Evolutionary conservation across 768 basidiomycete species (phyloP).

Genomic region (Glaciozyma martinii): DNA sequence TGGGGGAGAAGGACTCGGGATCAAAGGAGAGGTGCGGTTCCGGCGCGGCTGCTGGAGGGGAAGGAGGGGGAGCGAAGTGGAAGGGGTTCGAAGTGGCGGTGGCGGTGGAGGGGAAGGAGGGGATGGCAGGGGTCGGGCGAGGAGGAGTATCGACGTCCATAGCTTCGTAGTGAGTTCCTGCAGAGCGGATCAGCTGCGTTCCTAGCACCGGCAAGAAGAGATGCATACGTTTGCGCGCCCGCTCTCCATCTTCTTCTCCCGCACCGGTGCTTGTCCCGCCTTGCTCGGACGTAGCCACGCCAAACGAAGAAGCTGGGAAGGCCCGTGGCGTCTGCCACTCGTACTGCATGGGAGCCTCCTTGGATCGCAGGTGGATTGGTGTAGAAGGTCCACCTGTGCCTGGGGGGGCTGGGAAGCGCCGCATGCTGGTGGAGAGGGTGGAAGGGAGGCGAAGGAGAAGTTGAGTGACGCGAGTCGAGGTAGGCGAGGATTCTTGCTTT

Average conservation of each 20-base stretch:
- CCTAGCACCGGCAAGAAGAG: not conserved
- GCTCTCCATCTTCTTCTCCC: constrained; percentile 5
- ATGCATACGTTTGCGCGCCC: constrained; percentile 22
- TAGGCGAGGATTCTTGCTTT: too few species aligned
- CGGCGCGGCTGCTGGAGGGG: not conserved
- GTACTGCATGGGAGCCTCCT: constrained; percentile 81
- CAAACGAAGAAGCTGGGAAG: constrained; percentile 5
- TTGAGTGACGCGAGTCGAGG: too few species aligned
- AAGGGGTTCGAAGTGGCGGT: constrained; percentile 6
- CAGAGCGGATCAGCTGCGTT: not conserved
- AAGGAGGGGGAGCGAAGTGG: not conserved
- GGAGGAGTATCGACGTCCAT: constrained; percentile 32
- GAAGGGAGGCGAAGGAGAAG: too few species aligned
- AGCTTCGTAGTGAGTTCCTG: constrained; percentile 30
- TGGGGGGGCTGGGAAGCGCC: too few species aligned
- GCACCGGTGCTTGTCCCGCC: not conserved
- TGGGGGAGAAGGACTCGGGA: not conserved
- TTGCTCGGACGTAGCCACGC: not conserved
- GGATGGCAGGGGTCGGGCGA: not conserved
- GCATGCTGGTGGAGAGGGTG: too few species aligned
- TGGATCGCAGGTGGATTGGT: constrained; percentile 45
- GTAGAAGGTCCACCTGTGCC: too few species aligned
- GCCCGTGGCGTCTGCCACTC: constrained; percentile 44
- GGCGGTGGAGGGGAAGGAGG: constrained; percentile 2
- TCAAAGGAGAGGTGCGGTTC: constrained; percentile 4